Percentiles rank a stretch among this genome's conserved stretches.
phyloP scores from a whole-genome alignment of 352 stramenopile genomes.

The Discostella stelligera region DNA sequence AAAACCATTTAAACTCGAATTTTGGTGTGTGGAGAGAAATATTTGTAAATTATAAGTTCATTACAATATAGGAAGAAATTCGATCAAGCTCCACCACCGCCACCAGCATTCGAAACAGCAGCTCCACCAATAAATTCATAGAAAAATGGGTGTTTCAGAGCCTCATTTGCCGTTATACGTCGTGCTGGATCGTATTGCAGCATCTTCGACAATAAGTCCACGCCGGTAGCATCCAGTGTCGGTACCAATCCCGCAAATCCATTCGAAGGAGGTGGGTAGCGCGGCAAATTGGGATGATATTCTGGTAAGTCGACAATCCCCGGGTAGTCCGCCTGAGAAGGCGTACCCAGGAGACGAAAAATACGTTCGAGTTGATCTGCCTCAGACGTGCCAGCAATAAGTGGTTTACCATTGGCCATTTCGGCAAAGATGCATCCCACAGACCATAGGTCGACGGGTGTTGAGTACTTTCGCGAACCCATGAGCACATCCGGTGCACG shows the following conservation, averaged over 20 bases:
- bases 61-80: not conserved
- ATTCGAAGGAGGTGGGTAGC: conserved; percentile 87
- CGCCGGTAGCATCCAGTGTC: conserved; percentile 87
- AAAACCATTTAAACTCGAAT: too few relatives aligned
- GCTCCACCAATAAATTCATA: conserved; percentile 80
- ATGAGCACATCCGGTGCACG: conserved; percentile 97
- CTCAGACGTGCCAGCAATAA: conserved; percentile 96
- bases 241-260: conserved; percentile 89
- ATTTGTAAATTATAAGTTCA: too few relatives aligned
- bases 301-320: conserved; percentile 95
- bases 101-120: conserved; percentile 1
- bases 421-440: conserved; percentile 97
- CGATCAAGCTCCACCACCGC: not conserved
- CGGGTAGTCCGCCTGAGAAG: conserved; percentile 91
- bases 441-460: conserved; percentile 98
- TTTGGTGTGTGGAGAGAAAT: too few relatives aligned
- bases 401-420: conserved; percentile 87
- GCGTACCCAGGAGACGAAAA: conserved; percentile 96
- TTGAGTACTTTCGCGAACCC: conserved; percentile 97
- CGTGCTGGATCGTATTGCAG: conserved; percentile 92
- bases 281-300: conserved; percentile 91
- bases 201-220: conserved; percentile 92
- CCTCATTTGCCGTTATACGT: conserved; percentile 91
- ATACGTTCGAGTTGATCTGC: conserved; percentile 94
- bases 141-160: conserved; percentile 97